Evolutionary conservation across 2,329 filamentous ascomycete species (phyloP), one percentile per base, ranked within the genome.

Genomic region (Sporothrix globosa): DNA sequence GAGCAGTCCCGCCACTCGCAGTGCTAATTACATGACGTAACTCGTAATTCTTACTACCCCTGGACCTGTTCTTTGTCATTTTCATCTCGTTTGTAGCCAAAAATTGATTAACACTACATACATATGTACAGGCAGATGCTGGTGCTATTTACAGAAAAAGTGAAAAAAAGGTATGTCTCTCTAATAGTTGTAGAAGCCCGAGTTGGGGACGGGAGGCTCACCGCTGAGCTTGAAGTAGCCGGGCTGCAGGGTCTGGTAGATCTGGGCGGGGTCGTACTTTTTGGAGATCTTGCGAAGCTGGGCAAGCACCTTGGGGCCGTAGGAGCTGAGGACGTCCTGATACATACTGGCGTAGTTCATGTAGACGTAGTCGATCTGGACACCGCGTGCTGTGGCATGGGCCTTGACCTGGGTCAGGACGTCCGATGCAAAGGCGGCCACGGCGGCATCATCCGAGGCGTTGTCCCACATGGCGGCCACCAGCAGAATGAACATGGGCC

Each of bases 321-420:
- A 84, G 3, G 79, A 74, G 27, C 71, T 70, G 60, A 83, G 75
- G 2, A 80, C 79, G 50, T 81, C 76, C 74, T 84, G 81, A 24
- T 75, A 77, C 48, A 73, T 70, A 41, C 77, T 77, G 2, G 81
- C 82, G 71, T 84, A 83, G 74, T 84, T 84, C 73, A 84, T 78
- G 71, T 84, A 78, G 34, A 81, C 75, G 53, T 77, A 81, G n/a
- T 77, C 77, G 48, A 78, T 73, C 44, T 76, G 73, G 7, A 77
- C 72, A 1, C 77, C 77, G 4, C 76, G 73, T 68, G 76, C 74
- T 46, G 73, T 73, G 1, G 79, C 77, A 4, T 76, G 73, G 2
- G 70, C 68, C 34, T 78, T 71, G 6, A 80, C 73, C 2, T 77
- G 68, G 0, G 58, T 69, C 13, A 78, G 72, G 21, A 79, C 53